These are phyloP conservation scores for Starmerella davenportii DNA, from an alignment of 805 yeast genomes.

Conservation along the genomic window DNA sequence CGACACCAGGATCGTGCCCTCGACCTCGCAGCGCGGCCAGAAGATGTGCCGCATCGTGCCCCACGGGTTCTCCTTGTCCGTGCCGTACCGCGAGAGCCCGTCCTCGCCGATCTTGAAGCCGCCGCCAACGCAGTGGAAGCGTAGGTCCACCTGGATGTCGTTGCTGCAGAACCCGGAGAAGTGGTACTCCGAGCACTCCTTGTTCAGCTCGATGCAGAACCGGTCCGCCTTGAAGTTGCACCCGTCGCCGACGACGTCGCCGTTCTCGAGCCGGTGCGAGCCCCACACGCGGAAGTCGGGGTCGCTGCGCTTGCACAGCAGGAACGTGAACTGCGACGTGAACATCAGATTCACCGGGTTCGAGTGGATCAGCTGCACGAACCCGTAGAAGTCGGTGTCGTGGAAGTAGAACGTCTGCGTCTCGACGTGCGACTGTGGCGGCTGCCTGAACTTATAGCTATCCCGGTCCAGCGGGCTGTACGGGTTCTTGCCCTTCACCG, in stretches of 20 bases:
- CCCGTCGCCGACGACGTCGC: constrained; percentile 30
- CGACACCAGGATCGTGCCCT: constrained; percentile 42
- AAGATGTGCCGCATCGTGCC: constrained; percentile 90
- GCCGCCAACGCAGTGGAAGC: constrained; percentile 36
- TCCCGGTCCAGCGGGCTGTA: constrained; percentile 39
- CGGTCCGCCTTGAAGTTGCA: constrained; percentile 64
- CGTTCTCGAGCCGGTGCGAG: constrained; percentile 71
- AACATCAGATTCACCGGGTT: constrained; percentile 66
- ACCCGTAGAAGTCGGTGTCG: constrained; percentile 46
- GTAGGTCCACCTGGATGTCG: constrained; percentile 54
- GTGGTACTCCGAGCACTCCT: constrained; percentile 33
- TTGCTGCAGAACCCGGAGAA: constrained; percentile 46
- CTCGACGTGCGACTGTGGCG: constrained; percentile 77
- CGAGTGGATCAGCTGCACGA: constrained; percentile 89
- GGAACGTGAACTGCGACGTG: constrained; percentile 84
- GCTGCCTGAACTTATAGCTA: constrained; percentile 62
- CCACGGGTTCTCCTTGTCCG: constrained; percentile 74
- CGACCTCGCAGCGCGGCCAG: constrained; percentile 77
- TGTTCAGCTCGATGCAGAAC: constrained; percentile 42
- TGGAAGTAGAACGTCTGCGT: constrained; percentile 85
- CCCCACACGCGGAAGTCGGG: constrained; percentile 59
- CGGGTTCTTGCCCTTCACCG: constrained; percentile 38
- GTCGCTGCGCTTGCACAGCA: constrained; percentile 41
- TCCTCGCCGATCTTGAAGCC: constrained; percentile 83
- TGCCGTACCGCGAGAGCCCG: constrained; percentile 76